Percentiles rank a stretch among this genome's conserved stretches.
These are phyloP conservation scores for Domatiomyces globalis DNA, from an alignment of 2,329 filamentous ascomycete species.

Conservation along the genomic window DNA sequence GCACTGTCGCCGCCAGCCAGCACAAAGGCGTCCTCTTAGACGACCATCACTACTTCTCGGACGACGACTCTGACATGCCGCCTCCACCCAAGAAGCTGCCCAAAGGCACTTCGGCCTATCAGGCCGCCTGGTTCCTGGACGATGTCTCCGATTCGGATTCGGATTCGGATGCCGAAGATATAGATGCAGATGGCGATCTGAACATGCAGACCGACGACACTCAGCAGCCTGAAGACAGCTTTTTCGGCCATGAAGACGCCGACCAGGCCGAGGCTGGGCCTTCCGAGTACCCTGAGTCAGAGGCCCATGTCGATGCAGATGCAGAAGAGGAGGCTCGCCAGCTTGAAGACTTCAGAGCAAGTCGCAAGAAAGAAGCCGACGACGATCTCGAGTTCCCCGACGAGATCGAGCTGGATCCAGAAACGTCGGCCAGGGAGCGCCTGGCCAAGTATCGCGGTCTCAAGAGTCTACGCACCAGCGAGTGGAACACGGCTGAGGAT, in stretches of 20 bases:
- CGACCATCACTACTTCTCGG: constrained; percentile 95
- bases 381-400: constrained; percentile 95
- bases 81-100: constrained; percentile 60
- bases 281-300: constrained; percentile 85
- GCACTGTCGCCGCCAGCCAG: constrained; percentile 38
- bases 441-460: constrained; percentile 76
- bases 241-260: constrained; percentile 42
- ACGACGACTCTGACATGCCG: constrained; percentile 54
- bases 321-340: constrained; percentile 75
- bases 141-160: constrained; percentile 72
- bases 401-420: constrained; percentile 84
- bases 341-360: constrained; percentile 65
- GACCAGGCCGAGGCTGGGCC: constrained; percentile 60
- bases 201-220: constrained; percentile 38
- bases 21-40: constrained; percentile 86
- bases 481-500: constrained; percentile 83
- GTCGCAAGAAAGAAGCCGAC: constrained; percentile 64
- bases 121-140: constrained; percentile 82
- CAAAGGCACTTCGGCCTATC: constrained; percentile 83
- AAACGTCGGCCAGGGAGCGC: constrained; percentile 72
- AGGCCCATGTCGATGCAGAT: constrained; percentile 69
- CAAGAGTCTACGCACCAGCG: constrained; percentile 76
- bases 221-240: constrained; percentile 63
- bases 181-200: constrained; percentile 40
- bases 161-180: constrained; percentile 54